Base-by-base conservation (phyloP, 305 asterid genomes). In the Coffea humblotiana region DNA sequence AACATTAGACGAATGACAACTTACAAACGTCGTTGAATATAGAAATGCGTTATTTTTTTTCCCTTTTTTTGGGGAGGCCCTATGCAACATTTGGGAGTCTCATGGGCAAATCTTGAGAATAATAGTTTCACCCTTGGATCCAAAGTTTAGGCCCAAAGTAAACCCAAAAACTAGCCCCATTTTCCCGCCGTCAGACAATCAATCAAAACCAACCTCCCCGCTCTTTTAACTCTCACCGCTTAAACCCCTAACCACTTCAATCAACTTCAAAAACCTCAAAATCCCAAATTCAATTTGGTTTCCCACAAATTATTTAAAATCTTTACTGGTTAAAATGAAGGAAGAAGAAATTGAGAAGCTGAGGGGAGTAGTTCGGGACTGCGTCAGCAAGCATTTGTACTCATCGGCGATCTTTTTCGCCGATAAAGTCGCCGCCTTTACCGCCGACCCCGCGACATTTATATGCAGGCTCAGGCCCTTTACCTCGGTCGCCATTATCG, bases 391-490 rank as follows among this genome's bases (percentile, higher is more conserved):
- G 84, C 99, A 96, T 83, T 76, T 96, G 84, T 96, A 96, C 88
- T 93, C 98, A 10, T 94, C 99, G 79, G 99, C 99, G 56, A 93
- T 93, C 23, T 94, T 94, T 88, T 96, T 96, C 83, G 97, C 99
- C 85, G 99, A 96, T 84, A 96, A 94, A 84, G 99, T 96, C 72
- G 99, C 99, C 29, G 99, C 98, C 65, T 90, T 93, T 78, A 93
- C 99, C 75, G 85, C 93, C 23, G 99, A 96, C 87, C 97, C 99
- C 16, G 95, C 99, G 99, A 96, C 77, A 92, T 96, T 56, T 96
- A 94, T 77, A 96, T 96, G 98, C 99, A 96, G 87, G 98, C 99
- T 23, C 99, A 96, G 90, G 99, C 98, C n/a, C 92, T 96, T 45
- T 96, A 89, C 89, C 94, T 96, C 45, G 98, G 98, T 71, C 90